Evolutionary conservation across 176 grass and related monocot genomes (phyloP), one percentile per base, ranked within the genome.

Genomic region (Avena atlantica): DNA sequence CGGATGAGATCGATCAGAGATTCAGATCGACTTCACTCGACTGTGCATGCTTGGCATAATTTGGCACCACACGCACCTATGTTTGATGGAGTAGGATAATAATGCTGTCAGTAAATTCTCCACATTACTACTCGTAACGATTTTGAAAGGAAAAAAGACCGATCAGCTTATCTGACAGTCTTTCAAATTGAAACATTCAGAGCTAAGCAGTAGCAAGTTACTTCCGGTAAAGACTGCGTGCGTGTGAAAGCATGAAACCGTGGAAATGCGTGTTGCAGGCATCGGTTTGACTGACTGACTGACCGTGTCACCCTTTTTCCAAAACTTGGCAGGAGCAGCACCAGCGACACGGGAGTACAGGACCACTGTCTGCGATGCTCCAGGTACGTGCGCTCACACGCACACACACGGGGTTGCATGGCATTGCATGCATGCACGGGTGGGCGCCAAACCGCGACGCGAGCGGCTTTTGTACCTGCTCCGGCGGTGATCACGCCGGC

Each of bases 401-500:
- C 21, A 51, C 3, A 40, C 37, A 6, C 47, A 47, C 21, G 72
- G 4, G 0, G 2, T 42, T 8, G 40, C 40, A 42, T 42, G 0
- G 5, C 40, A 42, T 11, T 19, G 53, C 36, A 51, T 24, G 45
- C 60, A 59, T 58, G 72, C 85, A 69, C 85, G 40, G 75, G 80
- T 78, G 55, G 42, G 80, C 74, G 66, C 85, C 77, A 8, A 85
- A 48, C 86, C 52, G 90, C 90, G 78, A 55, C 13, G n/a, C 56
- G 27, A 79, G 81, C 70, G 77, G 78, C 82, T 81, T 87, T 80
- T 79, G 40, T 53, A 85, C 78, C 83, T 27, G 66, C 45, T 58
- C 9, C 70, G 53, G 86, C 81, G 77, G 81, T 84, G 78, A 56
- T 29, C 71, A 61, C 86, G 86, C 83, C 83, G 83, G 77, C 31